A percentile compares a stretch with the other conserved stretches of the same genome.
Conservation (phyloP, 768 basidiomycete species). For the Daedaleopsis sinensis region DNA sequence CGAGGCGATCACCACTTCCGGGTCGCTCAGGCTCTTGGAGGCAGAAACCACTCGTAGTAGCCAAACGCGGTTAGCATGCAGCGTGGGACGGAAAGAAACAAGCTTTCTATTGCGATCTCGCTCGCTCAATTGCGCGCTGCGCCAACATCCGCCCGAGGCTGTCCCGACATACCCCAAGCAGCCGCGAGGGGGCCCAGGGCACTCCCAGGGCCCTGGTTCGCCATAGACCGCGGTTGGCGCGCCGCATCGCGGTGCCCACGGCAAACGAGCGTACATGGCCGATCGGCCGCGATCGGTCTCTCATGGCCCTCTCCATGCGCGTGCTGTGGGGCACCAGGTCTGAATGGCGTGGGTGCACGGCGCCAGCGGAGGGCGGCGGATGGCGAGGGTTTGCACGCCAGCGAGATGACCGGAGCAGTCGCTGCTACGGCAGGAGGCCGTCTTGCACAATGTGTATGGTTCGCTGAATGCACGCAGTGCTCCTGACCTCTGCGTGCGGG, state of each 20-base stretch:
- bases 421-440: too few species aligned
- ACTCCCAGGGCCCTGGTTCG: too few species aligned
- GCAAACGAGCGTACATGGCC: conserved; percentile 17
- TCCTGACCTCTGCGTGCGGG: not conserved
- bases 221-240: too few species aligned
- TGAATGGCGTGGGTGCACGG: not conserved
- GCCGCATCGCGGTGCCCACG: conserved; percentile 15
- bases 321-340: too few species aligned
- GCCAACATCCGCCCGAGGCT: conserved; percentile 14
- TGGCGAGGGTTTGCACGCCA: too few species aligned
- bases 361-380: too few species aligned
- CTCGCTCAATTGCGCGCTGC: not conserved
- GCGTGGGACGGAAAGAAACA: conserved; percentile 11
- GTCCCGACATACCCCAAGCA: conserved; percentile 21
- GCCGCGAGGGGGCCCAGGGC: not conserved
- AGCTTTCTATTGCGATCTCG: conserved; percentile 20
- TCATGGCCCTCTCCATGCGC: not conserved
- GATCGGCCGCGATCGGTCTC: conserved; percentile 15
- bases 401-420: too few species aligned
- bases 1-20: not conserved
- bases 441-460: not conserved
- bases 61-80: conserved; percentile 20
- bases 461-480: not conserved
- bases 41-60: conserved; percentile 3
- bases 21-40: not conserved